Evolutionary conservation across 2,329 filamentous ascomycete genomes (phyloP).

Genomic region (Talaromyces verruculosus): DNA sequence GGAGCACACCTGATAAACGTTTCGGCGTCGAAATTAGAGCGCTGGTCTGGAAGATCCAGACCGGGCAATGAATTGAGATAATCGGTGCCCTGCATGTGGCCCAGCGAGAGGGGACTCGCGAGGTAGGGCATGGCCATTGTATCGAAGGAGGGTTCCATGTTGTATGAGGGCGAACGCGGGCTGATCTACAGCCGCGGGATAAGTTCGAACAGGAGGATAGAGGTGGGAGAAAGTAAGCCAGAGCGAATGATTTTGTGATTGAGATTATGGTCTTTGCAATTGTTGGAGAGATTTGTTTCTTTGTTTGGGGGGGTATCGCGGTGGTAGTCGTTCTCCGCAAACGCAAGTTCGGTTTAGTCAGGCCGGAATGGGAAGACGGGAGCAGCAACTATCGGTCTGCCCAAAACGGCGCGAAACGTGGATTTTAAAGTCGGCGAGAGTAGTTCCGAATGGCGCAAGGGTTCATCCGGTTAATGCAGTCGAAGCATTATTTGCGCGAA

Average conservation of each 20-base stretch:
- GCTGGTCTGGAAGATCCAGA: slow-evolving; percentile 58
- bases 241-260: background rate
- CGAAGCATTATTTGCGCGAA: background rate
- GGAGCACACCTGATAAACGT: slow-evolving; percentile 58
- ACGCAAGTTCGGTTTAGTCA: slow-evolving; percentile 11
- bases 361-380: slow-evolving; percentile 17
- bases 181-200: slow-evolving; percentile 15
- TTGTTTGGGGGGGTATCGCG: slow-evolving; percentile 5
- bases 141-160: slow-evolving; percentile 58
- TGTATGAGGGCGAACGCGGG: slow-evolving; percentile 24
- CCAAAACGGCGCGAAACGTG: slow-evolving; percentile 14
- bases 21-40: slow-evolving; percentile 61
- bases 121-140: slow-evolving; percentile 64
- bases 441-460: background rate
- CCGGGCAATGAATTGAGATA: slow-evolving; percentile 52
- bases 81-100: slow-evolving; percentile 51
- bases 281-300: slow-evolving; percentile 1
- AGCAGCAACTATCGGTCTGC: slow-evolving; percentile 8
- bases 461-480: background rate
- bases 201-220: background rate
- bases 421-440: background rate
- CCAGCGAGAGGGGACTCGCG: slow-evolving; percentile 57
- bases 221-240: slow-evolving; percentile 5
- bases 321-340: slow-evolving; percentile 13
- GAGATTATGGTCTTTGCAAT: background rate